Conservation (phyloP, 192 early-diverging fungal species). For the Rhizophagus clarus region DNA sequence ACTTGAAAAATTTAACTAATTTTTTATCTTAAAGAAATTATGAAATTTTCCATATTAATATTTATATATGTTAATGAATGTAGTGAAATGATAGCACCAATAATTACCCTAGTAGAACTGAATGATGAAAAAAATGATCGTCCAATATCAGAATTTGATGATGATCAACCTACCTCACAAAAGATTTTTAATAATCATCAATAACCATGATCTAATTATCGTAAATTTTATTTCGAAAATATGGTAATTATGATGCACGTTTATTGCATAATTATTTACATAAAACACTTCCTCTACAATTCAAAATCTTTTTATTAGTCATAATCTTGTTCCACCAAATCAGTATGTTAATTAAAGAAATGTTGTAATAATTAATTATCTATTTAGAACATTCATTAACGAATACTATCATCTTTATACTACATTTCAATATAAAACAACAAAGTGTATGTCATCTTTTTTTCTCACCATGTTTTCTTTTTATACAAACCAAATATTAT, state of each 20-base stretch:
- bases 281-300: too few species aligned
- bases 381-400: neutral
- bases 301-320: too few species aligned
- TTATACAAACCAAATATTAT: neutral
- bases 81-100: neutral
- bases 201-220: neutral
- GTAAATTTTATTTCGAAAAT: too few species aligned
- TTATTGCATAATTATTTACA: too few species aligned
- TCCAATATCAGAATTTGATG: neutral
- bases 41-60: neutral
- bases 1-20: neutral
- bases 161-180: neutral
- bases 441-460: neutral
- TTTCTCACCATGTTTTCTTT: neutral
- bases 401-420: neutral
- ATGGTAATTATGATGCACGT: too few species aligned
- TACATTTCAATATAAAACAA: neutral
- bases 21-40: neutral
- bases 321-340: neutral
- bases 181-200: neutral
- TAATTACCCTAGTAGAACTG: neutral
- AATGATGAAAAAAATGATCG: too few species aligned
- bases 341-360: neutral
- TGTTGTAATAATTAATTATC: neutral
- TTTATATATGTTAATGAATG: too few species aligned